Base-by-base conservation (phyloP, 1,284 basidiomycete genomes). In the Porodaedalea pini region DNA sequence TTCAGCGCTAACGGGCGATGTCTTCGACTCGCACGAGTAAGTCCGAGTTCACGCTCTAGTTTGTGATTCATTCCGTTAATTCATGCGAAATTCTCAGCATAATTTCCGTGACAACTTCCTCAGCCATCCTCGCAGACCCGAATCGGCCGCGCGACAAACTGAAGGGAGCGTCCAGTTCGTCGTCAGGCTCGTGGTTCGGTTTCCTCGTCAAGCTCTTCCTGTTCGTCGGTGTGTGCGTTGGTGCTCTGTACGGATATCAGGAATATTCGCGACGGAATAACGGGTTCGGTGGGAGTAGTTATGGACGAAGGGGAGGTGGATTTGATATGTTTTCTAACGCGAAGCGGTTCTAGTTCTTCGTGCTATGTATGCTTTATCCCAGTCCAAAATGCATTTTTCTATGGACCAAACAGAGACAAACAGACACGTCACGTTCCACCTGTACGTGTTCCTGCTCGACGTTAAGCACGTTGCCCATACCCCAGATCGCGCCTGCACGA, bases 1-100 rank as follows among this genome's bases (percentile, higher is more conserved):
- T 73, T 85, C 90, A 4, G 94, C 96, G 2, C 79, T 92, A 70
- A 99, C 96, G 0, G 96, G 96, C 36, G 93, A 98, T 65, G 92
- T 98, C 4, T 85, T 79, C 49, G 90, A 94, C 64, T 79, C 83
- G 31, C 92, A 94, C 69, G 92, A 94, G 92, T 94, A 72, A 68
- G 89, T 75, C 8, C 4, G 36, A 55, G 54, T 41, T 41, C 31
- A 7, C 49, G 29, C 52, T 57, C 62, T 71, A 45, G 65, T 37
- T 68, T 65, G 5, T 65, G 74, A 53, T 68, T 69, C 19, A 66
- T 68, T 2, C 48, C 23, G 51, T 56, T 44, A 36, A 48, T 39
- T 29, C 13, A 25, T 51, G 23, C 58, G 65, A 29, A 57, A 67
- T 3, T 51, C 66, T n/a, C 65, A 90, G 88, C 65, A 82, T 90